These are phyloP conservation scores for Boletus sp. DNA, from an alignment of 768 basidiomycete species.

Conservation along the genomic window DNA sequence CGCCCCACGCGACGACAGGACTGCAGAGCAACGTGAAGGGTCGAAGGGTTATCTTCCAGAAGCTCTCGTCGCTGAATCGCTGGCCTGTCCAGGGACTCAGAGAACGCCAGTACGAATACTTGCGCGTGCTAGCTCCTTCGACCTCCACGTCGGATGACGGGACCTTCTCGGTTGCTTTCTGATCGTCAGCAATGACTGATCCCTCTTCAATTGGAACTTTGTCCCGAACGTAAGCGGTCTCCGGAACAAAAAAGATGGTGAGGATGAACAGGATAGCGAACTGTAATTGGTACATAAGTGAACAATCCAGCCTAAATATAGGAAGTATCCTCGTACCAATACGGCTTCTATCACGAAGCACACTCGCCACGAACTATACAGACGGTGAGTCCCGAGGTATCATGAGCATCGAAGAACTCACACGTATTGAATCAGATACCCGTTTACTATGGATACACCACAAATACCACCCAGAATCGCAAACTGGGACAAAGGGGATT, in stretches of 20 bases:
- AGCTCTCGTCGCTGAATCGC: background rate
- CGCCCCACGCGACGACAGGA: background rate
- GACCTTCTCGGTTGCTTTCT: background rate
- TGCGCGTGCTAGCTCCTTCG: background rate
- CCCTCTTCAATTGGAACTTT: background rate
- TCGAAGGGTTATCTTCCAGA: background rate
- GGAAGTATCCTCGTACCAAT: background rate
- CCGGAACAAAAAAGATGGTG: background rate
- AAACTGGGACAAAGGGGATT: background rate
- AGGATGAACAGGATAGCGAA: background rate
- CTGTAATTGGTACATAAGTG: background rate
- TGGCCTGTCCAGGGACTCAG: background rate
- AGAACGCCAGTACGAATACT: background rate
- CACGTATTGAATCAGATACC: background rate
- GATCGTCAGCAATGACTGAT: background rate
- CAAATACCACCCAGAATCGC: background rate
- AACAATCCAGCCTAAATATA: background rate
- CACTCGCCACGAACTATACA: background rate
- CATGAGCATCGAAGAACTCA: background rate
- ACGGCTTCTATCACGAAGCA: background rate
- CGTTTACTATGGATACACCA: background rate
- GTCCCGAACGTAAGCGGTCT: background rate
- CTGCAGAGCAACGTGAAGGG: background rate
- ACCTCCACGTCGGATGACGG: background rate
- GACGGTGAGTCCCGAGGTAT: background rate